These are phyloP conservation scores for Hyaloscypha hepaticicola DNA, from an alignment of 495 filamentous ascomycete genomes.

Conservation along the genomic window DNA sequence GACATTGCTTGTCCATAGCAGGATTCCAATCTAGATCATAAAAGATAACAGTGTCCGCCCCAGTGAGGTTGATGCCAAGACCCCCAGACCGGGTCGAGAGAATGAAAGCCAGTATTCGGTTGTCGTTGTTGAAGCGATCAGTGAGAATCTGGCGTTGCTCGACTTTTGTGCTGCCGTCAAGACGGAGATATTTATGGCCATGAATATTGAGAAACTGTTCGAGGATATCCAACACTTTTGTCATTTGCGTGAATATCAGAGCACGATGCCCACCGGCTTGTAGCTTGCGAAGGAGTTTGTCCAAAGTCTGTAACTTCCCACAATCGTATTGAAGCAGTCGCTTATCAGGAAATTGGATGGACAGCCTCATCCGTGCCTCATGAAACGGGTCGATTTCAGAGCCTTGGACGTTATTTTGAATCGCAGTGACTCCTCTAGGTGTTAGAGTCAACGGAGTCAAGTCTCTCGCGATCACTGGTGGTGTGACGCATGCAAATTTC, in stretches of 20 bases:
- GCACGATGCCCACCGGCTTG: conserved; percentile 90
- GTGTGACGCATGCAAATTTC: conserved; percentile 89
- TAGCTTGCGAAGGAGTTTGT: conserved; percentile 79
- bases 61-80: conserved; percentile 93
- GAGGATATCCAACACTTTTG: conserved; percentile 94
- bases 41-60: conserved; percentile 98
- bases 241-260: conserved; percentile 99
- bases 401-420: conserved; percentile 45
- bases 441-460: conserved; percentile 66
- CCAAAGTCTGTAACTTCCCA: conserved; percentile 91
- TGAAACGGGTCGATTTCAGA: conserved; percentile 75
- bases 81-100: conserved; percentile 92
- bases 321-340: conserved; percentile 96
- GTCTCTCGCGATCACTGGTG: conserved; percentile 78
- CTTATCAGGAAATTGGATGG: conserved; percentile 96
- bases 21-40: conserved; percentile 99
- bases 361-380: conserved; percentile 86
- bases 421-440: conserved; percentile 54
- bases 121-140: conserved; percentile 94
- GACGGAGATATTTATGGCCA: conserved; percentile 90
- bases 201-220: conserved; percentile 99
- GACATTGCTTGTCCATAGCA: conserved; percentile 99
- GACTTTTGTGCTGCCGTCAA: conserved; percentile 92
- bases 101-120: conserved; percentile 90
- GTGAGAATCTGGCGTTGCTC: conserved; percentile 95